A percentile compares a stretch with the other conserved stretches of the same genome.
Evolutionary conservation across 805 yeast species (phyloP).

Genomic region (Candida golubevii): DNA sequence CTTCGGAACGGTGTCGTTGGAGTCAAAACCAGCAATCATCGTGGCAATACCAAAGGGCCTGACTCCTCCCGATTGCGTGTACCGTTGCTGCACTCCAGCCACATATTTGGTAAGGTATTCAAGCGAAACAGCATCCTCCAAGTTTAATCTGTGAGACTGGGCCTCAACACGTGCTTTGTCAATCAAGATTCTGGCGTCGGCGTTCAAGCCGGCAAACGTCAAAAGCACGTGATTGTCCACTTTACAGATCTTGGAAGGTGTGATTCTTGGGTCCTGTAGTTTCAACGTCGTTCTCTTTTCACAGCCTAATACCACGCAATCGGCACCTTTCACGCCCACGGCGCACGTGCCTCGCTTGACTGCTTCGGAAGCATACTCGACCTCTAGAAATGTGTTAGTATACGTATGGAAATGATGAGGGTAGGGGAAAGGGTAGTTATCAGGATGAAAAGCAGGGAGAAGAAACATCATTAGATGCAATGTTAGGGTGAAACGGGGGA

Average conservation of each 20-base stretch:
- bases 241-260: constrained; percentile 90
- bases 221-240: constrained; percentile 86
- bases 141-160: constrained; percentile 87
- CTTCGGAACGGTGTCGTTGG: constrained; percentile 72
- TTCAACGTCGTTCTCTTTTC: constrained; percentile 94
- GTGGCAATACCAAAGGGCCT: constrained; percentile 97
- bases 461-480: neutral
- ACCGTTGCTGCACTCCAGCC: constrained; percentile 97
- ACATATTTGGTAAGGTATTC: constrained; percentile 91
- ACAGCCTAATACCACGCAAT: constrained; percentile 89
- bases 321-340: constrained; percentile 90
- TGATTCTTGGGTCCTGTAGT: constrained; percentile 92
- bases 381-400: constrained; percentile 52
- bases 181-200: constrained; percentile 93
- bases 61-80: constrained; percentile 97
- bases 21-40: constrained; percentile 92
- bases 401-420: neutral
- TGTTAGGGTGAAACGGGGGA: neutral
- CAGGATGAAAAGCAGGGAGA: neutral
- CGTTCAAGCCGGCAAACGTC: constrained; percentile 96
- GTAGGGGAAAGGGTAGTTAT: neutral
- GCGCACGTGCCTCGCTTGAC: constrained; percentile 98
- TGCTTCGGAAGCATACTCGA: constrained; percentile 95
- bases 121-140: constrained; percentile 88
- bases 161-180: constrained; percentile 97